Evolutionary conservation across 257 asterid genomes (phyloP).

Genomic region (Fraxinus excelsior): DNA sequence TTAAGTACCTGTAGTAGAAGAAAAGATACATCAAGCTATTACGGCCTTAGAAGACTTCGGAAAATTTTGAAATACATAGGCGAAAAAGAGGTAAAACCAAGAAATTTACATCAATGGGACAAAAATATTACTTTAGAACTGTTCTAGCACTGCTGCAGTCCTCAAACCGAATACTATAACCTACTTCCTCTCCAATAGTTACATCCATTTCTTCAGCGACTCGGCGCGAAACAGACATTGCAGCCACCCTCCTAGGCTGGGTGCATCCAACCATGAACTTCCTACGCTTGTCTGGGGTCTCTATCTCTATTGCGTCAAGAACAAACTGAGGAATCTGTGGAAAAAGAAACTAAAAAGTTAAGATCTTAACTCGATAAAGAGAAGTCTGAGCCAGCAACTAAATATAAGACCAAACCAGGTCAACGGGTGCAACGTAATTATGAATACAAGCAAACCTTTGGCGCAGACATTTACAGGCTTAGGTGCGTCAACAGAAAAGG

Average conservation of each 20-base stretch:
- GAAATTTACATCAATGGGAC: background rate
- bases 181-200: constrained; percentile 94
- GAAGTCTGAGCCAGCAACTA: background rate
- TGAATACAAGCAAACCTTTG: background rate
- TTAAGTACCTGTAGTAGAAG: constrained; percentile 61
- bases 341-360: background rate
- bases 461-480: background rate
- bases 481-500: background rate
- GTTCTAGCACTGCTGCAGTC: constrained; percentile 91
- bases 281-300: constrained; percentile 67
- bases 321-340: constrained; percentile 95
- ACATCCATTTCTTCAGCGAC: constrained; percentile 99
- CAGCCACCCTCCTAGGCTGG: constrained; percentile 98
- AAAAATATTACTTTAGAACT: constrained; percentile 60
- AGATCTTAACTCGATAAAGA: background rate
- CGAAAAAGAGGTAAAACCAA: background rate
- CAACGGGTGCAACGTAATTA: background rate
- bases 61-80: background rate
- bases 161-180: constrained; percentile 94
- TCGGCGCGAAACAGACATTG: constrained; percentile 96
- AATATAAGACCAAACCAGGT: background rate
- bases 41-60: background rate
- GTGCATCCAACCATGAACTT: constrained; percentile 97
- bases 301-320: constrained; percentile 70
- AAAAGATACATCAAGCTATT: constrained; percentile 2